These are phyloP conservation scores for Acanthochlamys bracteata DNA, from an alignment of 106 monocot genomes.

Conservation along the genomic window DNA sequence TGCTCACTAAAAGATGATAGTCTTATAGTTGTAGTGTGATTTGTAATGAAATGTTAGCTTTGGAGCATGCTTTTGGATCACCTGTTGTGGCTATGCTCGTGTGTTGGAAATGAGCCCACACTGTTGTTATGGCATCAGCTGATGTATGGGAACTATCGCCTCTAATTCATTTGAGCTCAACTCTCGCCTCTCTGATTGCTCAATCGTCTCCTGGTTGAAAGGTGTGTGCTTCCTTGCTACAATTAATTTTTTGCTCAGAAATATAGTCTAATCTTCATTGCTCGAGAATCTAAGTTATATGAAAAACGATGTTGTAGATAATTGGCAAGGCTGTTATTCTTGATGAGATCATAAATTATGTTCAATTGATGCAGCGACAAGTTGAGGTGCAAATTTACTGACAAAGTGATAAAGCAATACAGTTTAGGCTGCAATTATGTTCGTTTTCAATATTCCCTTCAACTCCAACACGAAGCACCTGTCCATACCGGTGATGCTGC, in stretches of 20 bases:
- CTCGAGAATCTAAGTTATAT: not conserved
- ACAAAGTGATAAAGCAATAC: not conserved
- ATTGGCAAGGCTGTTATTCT: slow-evolving; percentile 82
- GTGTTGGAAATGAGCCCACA: no score
- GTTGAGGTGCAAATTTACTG: slow-evolving; percentile 40
- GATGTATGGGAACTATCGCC: no score
- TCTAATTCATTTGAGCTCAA: no score
- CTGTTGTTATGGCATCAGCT: no score
- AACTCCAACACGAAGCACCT: slow-evolving; percentile 16
- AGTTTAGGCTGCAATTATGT: not conserved
- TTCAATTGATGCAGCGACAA: slow-evolving; percentile 70
- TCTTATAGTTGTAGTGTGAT: no score
- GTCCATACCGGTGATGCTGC: slow-evolving; percentile 19
- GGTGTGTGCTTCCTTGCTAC: slow-evolving; percentile 11
- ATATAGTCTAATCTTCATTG: not conserved
- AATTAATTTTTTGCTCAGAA: not conserved
- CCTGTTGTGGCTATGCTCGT: no score
- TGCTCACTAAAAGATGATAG: no score
- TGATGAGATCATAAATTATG: slow-evolving; percentile 83
- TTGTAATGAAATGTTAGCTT: no score
- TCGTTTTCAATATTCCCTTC: slow-evolving; percentile 24
- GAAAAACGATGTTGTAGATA: slow-evolving; percentile 22
- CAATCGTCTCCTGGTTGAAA: slow-evolving; percentile 79
- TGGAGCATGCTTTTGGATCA: no score
- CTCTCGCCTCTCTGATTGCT: no score